Base-by-base conservation (phyloP, 2,329 filamentous ascomycete species). In the Aspergillus eucalypticola region DNA sequence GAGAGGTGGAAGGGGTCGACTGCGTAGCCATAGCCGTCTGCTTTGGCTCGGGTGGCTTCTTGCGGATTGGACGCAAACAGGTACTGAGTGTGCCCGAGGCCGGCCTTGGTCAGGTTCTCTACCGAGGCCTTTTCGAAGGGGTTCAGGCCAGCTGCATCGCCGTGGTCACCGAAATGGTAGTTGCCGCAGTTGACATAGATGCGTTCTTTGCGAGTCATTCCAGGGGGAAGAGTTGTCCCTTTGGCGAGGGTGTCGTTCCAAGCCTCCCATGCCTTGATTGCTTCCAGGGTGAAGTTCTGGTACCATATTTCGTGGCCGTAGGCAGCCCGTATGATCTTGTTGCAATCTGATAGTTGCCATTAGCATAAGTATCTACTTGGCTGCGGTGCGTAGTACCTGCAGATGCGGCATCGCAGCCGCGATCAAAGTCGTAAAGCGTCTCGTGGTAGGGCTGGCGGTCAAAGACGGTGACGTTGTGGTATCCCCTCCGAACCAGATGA, bases 301-400 rank as follows among this genome's bases (percentile, higher is more conserved):
- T 84, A 83, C 59, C 78, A 77, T 1, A 72, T 76, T 62, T 82
- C 75, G 2, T 65, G 60, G 15, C 81, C 79, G 59, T 81, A 81
- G 4, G 71, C 73, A 8, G 75, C 70, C 5, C 78, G 75, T 44
- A 81, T 72, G 62, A 81, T 79, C 54, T 81, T 82, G 64, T 81
- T 81, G 19, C 78, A 69, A 58, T 81, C 79, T 69, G 53, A n/a
- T 0, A 0, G 2, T 32, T 8, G 5, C 2, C 19, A 42, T 54
- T 27, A 35, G 57, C 23, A 25, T 25, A 7, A 25, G 6, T 25
- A 23, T 25, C 5, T 25, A 25, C 23, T 25, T 25, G 23, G 23
- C 23, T 7, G 5, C 23, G 23, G 5, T 25, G 23, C 23, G 23
- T 2, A 25, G 23, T 25, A 25, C 74, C 77, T 56, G 79, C 78